Conservation (phyloP, 2,329 filamentous ascomycete species). For the Neonectria magnoliae region DNA sequence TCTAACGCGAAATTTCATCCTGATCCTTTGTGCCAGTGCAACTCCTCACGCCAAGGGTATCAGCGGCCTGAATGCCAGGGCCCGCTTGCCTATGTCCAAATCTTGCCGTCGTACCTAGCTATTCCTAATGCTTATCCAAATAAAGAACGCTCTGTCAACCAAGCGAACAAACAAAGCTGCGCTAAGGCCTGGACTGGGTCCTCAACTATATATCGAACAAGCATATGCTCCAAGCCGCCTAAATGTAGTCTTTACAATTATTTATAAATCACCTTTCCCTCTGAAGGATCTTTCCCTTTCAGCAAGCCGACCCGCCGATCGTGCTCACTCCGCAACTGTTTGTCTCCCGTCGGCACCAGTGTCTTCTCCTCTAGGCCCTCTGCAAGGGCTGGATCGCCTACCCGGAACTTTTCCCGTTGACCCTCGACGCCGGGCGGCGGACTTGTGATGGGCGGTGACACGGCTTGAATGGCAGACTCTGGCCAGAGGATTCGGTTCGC, state of each 20-base stretch:
- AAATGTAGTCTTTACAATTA: slow-evolving; percentile 20
- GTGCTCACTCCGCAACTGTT: slow-evolving; percentile 48
- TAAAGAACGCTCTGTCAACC: not conserved
- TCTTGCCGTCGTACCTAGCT: not conserved
- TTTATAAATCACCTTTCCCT: slow-evolving; percentile 26
- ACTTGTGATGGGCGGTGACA: slow-evolving; percentile 9
- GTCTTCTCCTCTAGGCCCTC: slow-evolving; percentile 52
- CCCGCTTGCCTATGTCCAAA: slow-evolving; percentile 8
- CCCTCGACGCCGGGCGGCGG: slow-evolving; percentile 37
- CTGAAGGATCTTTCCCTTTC: slow-evolving; percentile 31
- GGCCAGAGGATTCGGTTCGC: slow-evolving; percentile 54
- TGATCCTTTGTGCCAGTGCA: not conserved
- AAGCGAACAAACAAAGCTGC: not conserved
- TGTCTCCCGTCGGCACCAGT: slow-evolving; percentile 47
- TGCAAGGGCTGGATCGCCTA: slow-evolving; percentile 47
- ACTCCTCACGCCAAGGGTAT: slow-evolving; percentile 24
- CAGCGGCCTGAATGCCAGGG: slow-evolving; percentile 16
- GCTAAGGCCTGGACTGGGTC: not conserved
- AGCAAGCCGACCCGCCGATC: slow-evolving; percentile 42
- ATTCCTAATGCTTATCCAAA: not conserved
- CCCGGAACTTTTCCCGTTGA: slow-evolving; percentile 53
- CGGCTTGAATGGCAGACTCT: slow-evolving; percentile 39
- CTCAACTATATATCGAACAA: slow-evolving; percentile 1
- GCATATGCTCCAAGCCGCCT: not conserved
- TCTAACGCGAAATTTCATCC: not conserved